Base-by-base conservation (phyloP, 768 basidiomycete genomes). In the Cystobasidium tubakii region DNA sequence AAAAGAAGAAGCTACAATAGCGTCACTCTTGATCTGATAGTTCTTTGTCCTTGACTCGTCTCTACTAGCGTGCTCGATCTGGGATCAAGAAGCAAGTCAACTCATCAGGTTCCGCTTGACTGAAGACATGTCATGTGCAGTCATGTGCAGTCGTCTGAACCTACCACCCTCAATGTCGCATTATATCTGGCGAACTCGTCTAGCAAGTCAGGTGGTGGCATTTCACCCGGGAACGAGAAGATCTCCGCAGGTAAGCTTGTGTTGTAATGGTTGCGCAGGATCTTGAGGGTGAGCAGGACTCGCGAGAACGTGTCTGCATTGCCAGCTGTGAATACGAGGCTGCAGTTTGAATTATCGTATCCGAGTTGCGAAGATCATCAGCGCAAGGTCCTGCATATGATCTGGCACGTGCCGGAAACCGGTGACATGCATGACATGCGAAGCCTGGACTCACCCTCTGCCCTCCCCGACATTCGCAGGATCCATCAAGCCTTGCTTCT, bases 301-400 rank as follows among this genome's bases (percentile, higher is more conserved):
- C 80, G 79, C 13, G 77, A 75, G 42, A 81, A 78, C 0, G 81
- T 81, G 75, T 81, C 80, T 19, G 82, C 82, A 76, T 84, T 83
- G 4, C 83, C 83, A n/a, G 83, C 84, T 10, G 83, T 83, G 78
- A 83, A 82, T 15, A 84, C 82, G 36, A 84, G 80, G 0, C 83
- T 67, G 57, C 53, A n/a, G 82, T 34, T 82, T 62, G 13, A 73
- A 74, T 53, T 77, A 17, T 39, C 76, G 73, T 25, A 65, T 21
- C 4, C 39, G 53, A 60, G 42, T 62, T 43, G 1, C 73, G 46
- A 6, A 62, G n/a, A 23, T 54, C 69, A 21, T 50, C 46, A 50
- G 46, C 46, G 15, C 15, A 15, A 39, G 6, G 39, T 33, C 55
- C 73, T 31, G 0, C 77, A 77, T 1, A 50, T 9, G 79, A 15